Base-by-base conservation (phyloP, 108 stramenopile species). In the Mayamaea pseudoterrestris region DNA sequence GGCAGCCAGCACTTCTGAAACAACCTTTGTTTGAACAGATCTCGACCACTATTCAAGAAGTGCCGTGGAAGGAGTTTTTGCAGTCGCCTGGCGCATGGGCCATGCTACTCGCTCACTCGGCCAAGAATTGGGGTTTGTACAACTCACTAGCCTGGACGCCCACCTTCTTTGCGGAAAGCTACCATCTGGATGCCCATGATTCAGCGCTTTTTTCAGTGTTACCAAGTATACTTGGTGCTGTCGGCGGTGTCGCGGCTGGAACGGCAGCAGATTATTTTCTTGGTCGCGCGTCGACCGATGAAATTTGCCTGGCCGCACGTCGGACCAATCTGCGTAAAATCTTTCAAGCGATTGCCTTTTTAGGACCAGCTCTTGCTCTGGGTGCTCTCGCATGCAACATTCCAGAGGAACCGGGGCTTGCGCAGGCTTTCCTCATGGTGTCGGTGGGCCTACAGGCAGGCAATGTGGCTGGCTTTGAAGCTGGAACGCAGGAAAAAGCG, bases 91-190 rank as follows among this genome's bases (percentile, higher is more conserved):
- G 78, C 46, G 74, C 79, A 1, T 81, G 73, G 78, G 80, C 71
- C 2, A 82, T 93, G 71, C 65, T 71, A 6, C 32, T 76, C n/a
- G 91, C 87, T 2, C 91, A 93, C 48, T 82, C 78, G 14, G 76
- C 87, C 5, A 86, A 87, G 44, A 93, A 93, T 54, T 90, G 78
- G 78, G 80, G 80, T n/a, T 48, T 93, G 32, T 93, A 93, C 65
- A 84, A 81, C 36, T 39, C 65, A 25, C 53, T 93, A 9, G 68
- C 82, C 0, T 93, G 91, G 91, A 73, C 80, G 36, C 91, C 91
- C 12, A 87, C 87, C 27, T 93, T 87, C 47, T 93, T 78, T 58
- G 53, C 56, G n/a, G 77, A 91, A 52, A 80, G 78, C 34, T 93
- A 86, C 42, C 74, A 77, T 7, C 44, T 93, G 13, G 75, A 73